phyloP scores from a whole-genome alignment of 1,139 yeast species.

The Yamadazyma aaseri region DNA sequence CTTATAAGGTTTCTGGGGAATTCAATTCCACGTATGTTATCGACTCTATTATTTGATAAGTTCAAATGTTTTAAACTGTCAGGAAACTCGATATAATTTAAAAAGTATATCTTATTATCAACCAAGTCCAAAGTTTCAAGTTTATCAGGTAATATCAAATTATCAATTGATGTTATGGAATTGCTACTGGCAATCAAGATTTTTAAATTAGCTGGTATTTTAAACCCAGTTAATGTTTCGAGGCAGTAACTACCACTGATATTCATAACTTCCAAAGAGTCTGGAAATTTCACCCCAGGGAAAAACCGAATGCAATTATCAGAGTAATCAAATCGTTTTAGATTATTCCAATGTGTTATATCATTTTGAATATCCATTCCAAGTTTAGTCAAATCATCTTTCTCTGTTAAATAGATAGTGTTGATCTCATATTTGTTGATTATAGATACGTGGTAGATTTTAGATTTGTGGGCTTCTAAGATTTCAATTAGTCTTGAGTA shows the following conservation, averaged over 20 bases:
- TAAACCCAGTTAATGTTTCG: conserved; percentile 42
- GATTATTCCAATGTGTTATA: conserved; percentile 34
- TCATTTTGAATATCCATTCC: conserved; percentile 44
- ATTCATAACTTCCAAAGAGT: conserved; percentile 36
- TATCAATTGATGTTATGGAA: conserved; percentile 36
- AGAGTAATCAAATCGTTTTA: conserved; percentile 38
- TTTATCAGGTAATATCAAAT: conserved; percentile 33
- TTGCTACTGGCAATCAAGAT: conserved; percentile 36
- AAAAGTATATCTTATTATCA: conserved; percentile 41
- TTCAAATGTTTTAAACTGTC: conserved; percentile 30
- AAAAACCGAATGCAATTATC: conserved; percentile 38
- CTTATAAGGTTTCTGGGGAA: conserved; percentile 35
- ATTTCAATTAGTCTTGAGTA: conserved; percentile 27
- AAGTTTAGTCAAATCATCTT: conserved; percentile 30
- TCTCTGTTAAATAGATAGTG: conserved; percentile 36
- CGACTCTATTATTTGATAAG: conserved; percentile 43
- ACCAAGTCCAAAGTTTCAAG: conserved; percentile 34
- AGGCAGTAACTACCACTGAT: conserved; percentile 43
- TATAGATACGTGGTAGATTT: conserved; percentile 40
- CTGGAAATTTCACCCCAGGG: conserved; percentile 44
- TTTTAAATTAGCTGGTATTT: conserved; percentile 36
- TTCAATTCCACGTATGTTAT: conserved; percentile 36
- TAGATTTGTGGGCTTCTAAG: conserved; percentile 25
- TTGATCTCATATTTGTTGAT: conserved; percentile 38
- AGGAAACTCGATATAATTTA: conserved; percentile 44